Percentiles rank a stretch among this genome's conserved stretches.
Conservation (phyloP, 2,329 filamentous ascomycete genomes). For the Penicillium sp. region DNA sequence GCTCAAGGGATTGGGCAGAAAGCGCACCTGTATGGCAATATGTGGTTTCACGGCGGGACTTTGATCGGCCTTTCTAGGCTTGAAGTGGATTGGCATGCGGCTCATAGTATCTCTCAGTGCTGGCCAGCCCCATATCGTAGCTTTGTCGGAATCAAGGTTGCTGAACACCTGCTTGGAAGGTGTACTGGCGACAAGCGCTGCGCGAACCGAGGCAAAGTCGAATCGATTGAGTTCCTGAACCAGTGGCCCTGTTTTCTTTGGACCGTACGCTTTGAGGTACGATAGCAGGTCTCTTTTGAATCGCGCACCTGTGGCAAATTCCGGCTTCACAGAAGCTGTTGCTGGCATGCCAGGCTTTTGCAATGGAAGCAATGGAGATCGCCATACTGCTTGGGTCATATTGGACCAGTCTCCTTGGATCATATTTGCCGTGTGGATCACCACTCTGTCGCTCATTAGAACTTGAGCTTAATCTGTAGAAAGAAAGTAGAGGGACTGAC, state of each 20-base stretch:
- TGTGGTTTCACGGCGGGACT: constrained; percentile 32
- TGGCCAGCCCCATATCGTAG: constrained; percentile 76
- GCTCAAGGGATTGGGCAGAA: constrained; percentile 13
- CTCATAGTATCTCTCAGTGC: constrained; percentile 65
- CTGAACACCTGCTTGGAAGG: constrained; percentile 66
- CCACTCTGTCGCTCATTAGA: constrained; percentile 49
- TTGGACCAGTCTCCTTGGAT: constrained; percentile 85
- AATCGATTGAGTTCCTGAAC: constrained; percentile 61
- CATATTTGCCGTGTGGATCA: constrained; percentile 92
- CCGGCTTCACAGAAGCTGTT: constrained; percentile 19
- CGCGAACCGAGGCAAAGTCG: constrained; percentile 72
- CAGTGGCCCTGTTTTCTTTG: constrained; percentile 57
- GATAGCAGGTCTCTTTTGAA: constrained; percentile 77
- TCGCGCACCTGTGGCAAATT: constrained; percentile 64
- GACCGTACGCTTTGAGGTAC: constrained; percentile 73
- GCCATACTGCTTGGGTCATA: constrained; percentile 84
- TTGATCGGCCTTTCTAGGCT: constrained; percentile 21
- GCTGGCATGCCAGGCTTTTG: constrained; percentile 6
- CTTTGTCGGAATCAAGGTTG: constrained; percentile 45
- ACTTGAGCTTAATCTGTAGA: neutral
- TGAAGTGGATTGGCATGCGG: constrained; percentile 52
- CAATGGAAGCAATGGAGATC: constrained; percentile 69
- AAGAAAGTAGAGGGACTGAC: constrained; percentile 31
- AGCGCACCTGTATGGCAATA: constrained; percentile 43
- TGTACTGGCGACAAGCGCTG: constrained; percentile 75